Evolutionary conservation across 345 rosid species (phyloP).

Genomic region (Eucalyptus regnans): DNA sequence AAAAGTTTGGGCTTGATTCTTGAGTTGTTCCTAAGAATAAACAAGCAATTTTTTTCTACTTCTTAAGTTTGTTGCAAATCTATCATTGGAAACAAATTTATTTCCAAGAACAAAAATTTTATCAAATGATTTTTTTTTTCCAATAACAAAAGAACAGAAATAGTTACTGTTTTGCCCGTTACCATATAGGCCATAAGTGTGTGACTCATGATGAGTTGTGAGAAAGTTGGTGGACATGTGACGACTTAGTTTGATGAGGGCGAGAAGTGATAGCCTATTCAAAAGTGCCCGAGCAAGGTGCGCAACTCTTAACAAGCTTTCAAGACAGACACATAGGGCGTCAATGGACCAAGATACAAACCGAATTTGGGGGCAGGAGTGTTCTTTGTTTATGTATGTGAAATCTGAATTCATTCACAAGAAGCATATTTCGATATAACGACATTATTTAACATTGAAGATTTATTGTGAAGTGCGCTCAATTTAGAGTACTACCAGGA

Average conservation of each 20-base stretch:
- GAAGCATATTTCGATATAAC: rapidly evolving
- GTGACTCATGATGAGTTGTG: background rate
- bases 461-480: background rate
- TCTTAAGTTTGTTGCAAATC: too few species aligned
- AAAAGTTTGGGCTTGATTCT: too few species aligned
- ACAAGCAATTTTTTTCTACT: too few species aligned
- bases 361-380: background rate
- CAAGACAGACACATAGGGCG: rapidly evolving
- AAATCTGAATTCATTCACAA: background rate
- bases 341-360: background rate
- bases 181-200: rapidly evolving
- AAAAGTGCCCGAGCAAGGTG: background rate
- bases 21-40: too few species aligned
- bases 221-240: background rate
- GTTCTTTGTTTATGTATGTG: background rate
- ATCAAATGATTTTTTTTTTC: too few species aligned
- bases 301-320: background rate
- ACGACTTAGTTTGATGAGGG: background rate
- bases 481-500: background rate
- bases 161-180: rapidly evolving
- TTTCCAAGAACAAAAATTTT: too few species aligned
- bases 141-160: rapidly evolving
- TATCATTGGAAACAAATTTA: too few species aligned
- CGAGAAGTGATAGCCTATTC: background rate
- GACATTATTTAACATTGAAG: background rate